Base-by-base conservation (phyloP, 257 asterid species). In the Cordia subcordata region DNA sequence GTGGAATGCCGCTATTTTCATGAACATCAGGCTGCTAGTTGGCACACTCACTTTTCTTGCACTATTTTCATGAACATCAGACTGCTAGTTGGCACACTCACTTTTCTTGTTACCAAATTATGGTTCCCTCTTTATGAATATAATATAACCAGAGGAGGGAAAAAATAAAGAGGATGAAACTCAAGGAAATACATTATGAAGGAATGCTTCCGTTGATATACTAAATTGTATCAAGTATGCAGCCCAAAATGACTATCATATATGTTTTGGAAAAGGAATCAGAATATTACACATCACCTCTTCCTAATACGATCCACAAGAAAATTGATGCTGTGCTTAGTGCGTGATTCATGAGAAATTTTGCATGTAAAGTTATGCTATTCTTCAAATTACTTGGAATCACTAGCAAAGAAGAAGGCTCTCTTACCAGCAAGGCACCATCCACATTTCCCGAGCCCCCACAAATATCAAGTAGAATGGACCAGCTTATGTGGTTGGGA, bases 401-500 rank as follows among this genome's bases (percentile, higher is more conserved):
- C 10, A 22, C 35, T 19, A 52, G 33, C 57, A 52, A 52, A 14
- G 56, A 66, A 63, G 54, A 44, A 61, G 61, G 63, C 58, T 46
- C 50, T 23, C 47, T 66, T 77, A 88, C 98, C 91, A 78, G 86
- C 68, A 86, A 23, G 51, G 92, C 90, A 68, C 82, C 85, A 53
- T 22, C 59, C 53, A 85, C 72, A 70, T 79, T 75, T 53, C 92
- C 90, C 22, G 86, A 73, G 68, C 77, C 77, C 63, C 98, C 96
- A 61, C 83, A 84, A 53, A 92, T 70, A 73, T 84, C 86, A 27
- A 92, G 79, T 76, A 92, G 72, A 72, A 82, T 88, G 44, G 98
- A 82, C 95, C 96, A 92, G 84, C 87, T 92, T 71, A 92, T 84
- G 22, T 77, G 80, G 78, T 85, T 74, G 68, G 96, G 98, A 61